phyloP scores from a whole-genome alignment of 805 yeast species.

The Cyberlindnera amylophila region DNA sequence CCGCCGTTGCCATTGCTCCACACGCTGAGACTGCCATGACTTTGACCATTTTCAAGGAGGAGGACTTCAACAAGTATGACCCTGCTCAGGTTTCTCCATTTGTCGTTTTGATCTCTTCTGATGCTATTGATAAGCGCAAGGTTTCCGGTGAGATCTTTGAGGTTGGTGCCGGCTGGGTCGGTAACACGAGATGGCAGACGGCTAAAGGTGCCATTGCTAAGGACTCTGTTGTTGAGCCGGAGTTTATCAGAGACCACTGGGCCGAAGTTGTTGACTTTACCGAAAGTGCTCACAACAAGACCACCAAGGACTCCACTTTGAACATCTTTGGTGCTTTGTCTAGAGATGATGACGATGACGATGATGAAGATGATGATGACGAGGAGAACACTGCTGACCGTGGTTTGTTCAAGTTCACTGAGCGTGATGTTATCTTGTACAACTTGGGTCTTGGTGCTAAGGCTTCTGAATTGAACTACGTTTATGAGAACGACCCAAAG shows the following conservation, averaged over 20 bases:
- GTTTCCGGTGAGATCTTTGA: slow-evolving; percentile 82
- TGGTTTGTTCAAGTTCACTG: slow-evolving; percentile 51
- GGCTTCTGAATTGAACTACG: slow-evolving; percentile 70
- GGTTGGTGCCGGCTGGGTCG: slow-evolving; percentile 96
- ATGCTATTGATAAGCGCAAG: slow-evolving; percentile 41
- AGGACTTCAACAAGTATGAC: slow-evolving; percentile 78
- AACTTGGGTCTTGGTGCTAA: slow-evolving; percentile 88
- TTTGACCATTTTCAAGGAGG: slow-evolving; percentile 72
- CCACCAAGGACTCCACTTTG: slow-evolving; percentile 76
- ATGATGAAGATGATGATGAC: slow-evolving; percentile 43
- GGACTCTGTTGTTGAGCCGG: slow-evolving; percentile 46
- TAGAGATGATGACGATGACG: slow-evolving; percentile 37
- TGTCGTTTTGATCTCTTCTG: slow-evolving; percentile 74
- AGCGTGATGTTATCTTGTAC: slow-evolving; percentile 74
- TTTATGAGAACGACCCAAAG: slow-evolving; percentile 69
- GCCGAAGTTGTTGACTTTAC: slow-evolving; percentile 61
- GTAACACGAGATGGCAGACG: slow-evolving; percentile 92
- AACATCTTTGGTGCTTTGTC: slow-evolving; percentile 65
- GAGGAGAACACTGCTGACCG: slow-evolving; percentile 42
- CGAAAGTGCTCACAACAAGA: slow-evolving; percentile 47
- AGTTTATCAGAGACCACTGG: slow-evolving; percentile 68
- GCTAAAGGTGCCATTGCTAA: slow-evolving; percentile 76
- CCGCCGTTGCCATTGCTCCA: slow-evolving; percentile 85
- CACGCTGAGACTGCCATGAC: slow-evolving; percentile 99
- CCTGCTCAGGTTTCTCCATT: slow-evolving; percentile 91